These are phyloP conservation scores for Agrocybe praecox DNA, from an alignment of 768 basidiomycete genomes.

Conservation along the genomic window DNA sequence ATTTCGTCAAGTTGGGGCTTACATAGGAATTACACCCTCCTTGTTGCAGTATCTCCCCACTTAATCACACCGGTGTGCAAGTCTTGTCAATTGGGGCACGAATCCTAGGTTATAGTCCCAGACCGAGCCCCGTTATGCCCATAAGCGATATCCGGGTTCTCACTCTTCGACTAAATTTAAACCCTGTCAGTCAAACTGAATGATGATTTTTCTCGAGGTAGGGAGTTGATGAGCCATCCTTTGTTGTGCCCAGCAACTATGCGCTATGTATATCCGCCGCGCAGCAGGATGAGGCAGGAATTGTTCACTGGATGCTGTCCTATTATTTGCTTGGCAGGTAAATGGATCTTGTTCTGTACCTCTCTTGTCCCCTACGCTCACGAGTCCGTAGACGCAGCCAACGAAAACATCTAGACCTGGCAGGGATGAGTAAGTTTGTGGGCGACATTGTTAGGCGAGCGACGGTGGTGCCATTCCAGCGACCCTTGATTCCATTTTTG, in stretches of 20 bases:
- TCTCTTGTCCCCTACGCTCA: slow-evolving; percentile 3
- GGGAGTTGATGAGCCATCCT: background rate
- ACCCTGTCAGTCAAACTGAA: slow-evolving; percentile 1
- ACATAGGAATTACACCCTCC: background rate
- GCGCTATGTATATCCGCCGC: slow-evolving; percentile 10
- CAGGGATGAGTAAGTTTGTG: slow-evolving; percentile 3
- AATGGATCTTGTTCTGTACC: slow-evolving; percentile 1
- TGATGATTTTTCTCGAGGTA: slow-evolving; percentile 8
- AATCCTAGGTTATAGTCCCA: background rate
- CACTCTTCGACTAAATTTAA: slow-evolving; percentile 10
- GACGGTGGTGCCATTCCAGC: slow-evolving; percentile 8
- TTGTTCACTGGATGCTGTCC: slow-evolving; percentile 7
- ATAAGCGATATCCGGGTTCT: slow-evolving; percentile 3
- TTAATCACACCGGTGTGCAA: background rate
- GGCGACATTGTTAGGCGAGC: slow-evolving; percentile 5
- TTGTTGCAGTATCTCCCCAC: background rate
- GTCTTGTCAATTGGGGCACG: background rate
- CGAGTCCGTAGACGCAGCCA: background rate
- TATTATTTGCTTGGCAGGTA: slow-evolving; percentile 18
- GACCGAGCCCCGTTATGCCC: background rate
- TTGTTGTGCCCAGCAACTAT: background rate
- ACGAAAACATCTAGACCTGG: background rate
- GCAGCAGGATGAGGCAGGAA: slow-evolving; percentile 6
- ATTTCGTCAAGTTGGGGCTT: no score
- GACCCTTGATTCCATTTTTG: slow-evolving; percentile 22